Percentiles rank a stretch among this genome's conserved stretches.
phyloP scores from a whole-genome alignment of 371 early-diverging fungal species.

The Mortierella sp. region DNA sequence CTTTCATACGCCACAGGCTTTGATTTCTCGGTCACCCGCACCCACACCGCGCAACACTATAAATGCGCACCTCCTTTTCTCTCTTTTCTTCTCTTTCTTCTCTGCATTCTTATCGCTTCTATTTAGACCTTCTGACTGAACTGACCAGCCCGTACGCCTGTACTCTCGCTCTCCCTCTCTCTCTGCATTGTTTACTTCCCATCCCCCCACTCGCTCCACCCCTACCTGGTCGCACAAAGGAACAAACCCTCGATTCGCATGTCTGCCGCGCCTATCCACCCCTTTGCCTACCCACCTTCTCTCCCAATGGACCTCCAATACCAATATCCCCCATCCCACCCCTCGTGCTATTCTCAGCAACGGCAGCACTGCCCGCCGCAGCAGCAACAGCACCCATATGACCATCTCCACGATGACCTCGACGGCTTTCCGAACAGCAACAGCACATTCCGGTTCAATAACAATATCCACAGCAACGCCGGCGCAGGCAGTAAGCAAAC shows the following conservation, averaged over 20 bases:
- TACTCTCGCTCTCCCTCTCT: too few relatives aligned
- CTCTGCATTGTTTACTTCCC: not conserved
- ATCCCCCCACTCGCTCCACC: not conserved
- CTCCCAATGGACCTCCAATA: constrained; percentile 13
- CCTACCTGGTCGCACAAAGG: constrained; percentile 1
- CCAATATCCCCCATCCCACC: constrained; percentile 5
- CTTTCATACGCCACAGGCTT: too few relatives aligned
- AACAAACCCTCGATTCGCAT: constrained; percentile 4
- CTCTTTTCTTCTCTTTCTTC: too few relatives aligned
- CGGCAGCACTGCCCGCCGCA: not conserved
- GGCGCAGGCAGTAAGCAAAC: constrained; percentile 24
- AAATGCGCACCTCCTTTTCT: too few relatives aligned
- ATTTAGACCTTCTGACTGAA: too few relatives aligned
- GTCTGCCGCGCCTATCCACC: constrained; percentile 16
- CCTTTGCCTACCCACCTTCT: not conserved
- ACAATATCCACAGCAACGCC: constrained; percentile 8
- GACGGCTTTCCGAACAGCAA: constrained; percentile 13
- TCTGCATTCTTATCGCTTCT: too few relatives aligned
- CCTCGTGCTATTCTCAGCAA: constrained; percentile 3
- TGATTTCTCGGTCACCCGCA: too few relatives aligned
- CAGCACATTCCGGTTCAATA: constrained; percentile 16
- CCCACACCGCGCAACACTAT: too few relatives aligned
- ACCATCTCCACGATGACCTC: constrained; percentile 4
- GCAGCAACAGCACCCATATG: constrained; percentile 3
- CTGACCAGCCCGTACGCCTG: too few relatives aligned